Base-by-base conservation (phyloP, 2,329 filamentous ascomycete species). In the Penicillium digitatum region DNA sequence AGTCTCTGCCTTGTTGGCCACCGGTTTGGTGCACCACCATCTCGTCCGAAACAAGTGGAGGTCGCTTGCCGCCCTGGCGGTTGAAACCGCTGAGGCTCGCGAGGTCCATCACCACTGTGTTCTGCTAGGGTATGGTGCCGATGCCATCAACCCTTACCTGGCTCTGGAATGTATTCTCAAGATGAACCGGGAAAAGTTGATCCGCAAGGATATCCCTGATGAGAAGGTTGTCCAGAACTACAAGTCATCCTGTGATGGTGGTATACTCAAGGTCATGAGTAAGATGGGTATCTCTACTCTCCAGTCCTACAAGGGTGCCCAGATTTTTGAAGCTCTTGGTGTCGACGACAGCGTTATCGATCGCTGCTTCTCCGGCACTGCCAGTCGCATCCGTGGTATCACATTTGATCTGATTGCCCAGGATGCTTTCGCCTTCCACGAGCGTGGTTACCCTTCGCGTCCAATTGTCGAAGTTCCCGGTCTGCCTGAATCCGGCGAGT, bases 31-130 rank as follows among this genome's bases (percentile, higher is more conserved):
- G 24, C 93, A 97, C 75, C 93, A 96, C 70, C 91, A 96, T 73
- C 81, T 97, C 63, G 91, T 96, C 59, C 88, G 87, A 75, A 96
- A 96, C 82, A 93, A 95, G 78, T 95, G 92, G 90, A 84, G 93
- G 72, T 92, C 93, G 12, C 84, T 92, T 75, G 90, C 85, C 63
- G 93, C 92, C 44, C 78, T 97, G 43, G 82, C 96, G 38, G 84
- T 96, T 32, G 93, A 97, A 79, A 96, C 92, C 60, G 93, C 88
- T 43, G 93, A 97, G 74, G 93, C 93, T 66, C 90, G 93, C 76
- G 93, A 97, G 76, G 93, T 97, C 8, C 93, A 97, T 75, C 93
- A 97, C 78, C 95, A 96, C 90, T 96, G 90, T 78, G 93, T 97
- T n/a, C 82, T 96, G 40, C 84, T 97, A 57, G 93, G 93, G 52